Evolutionary conservation across 768 basidiomycete species (phyloP).

Genomic region (Lactarius vividus): DNA sequence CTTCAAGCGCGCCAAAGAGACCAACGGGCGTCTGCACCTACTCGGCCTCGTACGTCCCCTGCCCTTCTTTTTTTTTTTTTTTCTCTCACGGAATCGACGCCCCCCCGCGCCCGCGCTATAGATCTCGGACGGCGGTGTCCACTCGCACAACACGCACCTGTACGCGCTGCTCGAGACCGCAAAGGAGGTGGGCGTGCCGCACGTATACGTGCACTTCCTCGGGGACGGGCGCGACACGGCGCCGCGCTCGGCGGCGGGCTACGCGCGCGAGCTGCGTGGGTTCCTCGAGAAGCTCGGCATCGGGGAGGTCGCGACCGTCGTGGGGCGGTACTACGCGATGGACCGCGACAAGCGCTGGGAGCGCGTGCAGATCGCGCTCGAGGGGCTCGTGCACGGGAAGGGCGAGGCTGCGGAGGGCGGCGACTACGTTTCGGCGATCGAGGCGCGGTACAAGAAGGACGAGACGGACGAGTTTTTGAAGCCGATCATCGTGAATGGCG

Average conservation of each 20-base stretch:
- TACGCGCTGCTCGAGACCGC: conserved; percentile 89
- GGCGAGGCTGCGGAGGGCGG: conserved; percentile 62
- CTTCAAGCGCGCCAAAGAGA: conserved; percentile 75
- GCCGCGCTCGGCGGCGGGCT: conserved; percentile 75
- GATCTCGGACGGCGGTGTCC: conserved; percentile 96
- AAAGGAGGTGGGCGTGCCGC: conserved; percentile 77
- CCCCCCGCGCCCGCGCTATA: too few species aligned
- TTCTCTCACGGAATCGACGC: too few species aligned
- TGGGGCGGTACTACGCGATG: conserved; percentile 96
- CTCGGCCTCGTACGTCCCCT: conserved; percentile 76
- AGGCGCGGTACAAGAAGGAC: conserved; percentile 76
- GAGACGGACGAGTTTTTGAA: conserved; percentile 96
- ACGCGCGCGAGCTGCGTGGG: conserved; percentile 71
- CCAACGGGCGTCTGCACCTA: conserved; percentile 83
- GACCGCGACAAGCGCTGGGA: conserved; percentile 98
- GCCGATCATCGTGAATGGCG: conserved; percentile 85
- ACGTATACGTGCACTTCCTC: conserved; percentile 91
- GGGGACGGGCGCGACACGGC: conserved; percentile 95
- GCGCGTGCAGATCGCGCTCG: conserved; percentile 83
- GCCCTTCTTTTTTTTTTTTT: too few species aligned
- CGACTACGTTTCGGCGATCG: conserved; percentile 61
- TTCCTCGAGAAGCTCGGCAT: conserved; percentile 75
- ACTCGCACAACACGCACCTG: conserved; percentile 90
- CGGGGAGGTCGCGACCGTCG: conserved; percentile 79
- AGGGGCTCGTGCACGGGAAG: conserved; percentile 62